A percentile compares a stretch with the other conserved stretches of the same genome.
phyloP scores from a whole-genome alignment of 345 rosid genomes.

The Aurinia saxatilis region DNA sequence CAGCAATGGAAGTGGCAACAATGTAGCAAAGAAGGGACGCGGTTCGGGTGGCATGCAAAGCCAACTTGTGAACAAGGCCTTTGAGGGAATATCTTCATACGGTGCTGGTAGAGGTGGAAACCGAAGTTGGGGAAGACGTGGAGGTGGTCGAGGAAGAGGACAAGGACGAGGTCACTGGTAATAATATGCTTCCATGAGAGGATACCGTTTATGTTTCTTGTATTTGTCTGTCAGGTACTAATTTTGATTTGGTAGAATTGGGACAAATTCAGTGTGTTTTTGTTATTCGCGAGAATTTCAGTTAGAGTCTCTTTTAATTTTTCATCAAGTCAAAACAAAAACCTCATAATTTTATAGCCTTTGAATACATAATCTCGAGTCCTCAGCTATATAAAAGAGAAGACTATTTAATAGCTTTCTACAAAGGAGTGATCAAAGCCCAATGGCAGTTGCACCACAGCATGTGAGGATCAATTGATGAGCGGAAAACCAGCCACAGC shows the following conservation, averaged over 20 bases:
- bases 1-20: conserved; percentile 45
- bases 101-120: conserved; percentile 53
- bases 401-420: no score
- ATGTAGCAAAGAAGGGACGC: conserved; percentile 58
- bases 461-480: no score
- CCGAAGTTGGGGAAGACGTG: conserved; percentile 53
- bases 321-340: no score
- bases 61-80: conserved; percentile 85
- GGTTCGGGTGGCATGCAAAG: conserved; percentile 35
- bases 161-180: conserved; percentile 57
- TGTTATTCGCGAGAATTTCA: not conserved
- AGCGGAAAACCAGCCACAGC: no score
- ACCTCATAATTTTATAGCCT: no score
- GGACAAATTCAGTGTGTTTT: not conserved
- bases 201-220: not conserved
- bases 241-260: conserved; percentile 20
- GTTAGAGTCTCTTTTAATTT: no score
- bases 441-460: no score
- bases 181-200: not conserved
- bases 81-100: conserved; percentile 64
- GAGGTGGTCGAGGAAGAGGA: conserved; percentile 62
- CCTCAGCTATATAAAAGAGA: no score
- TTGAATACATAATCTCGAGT: no score
- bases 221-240: conserved; percentile 9
- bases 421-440: no score